phyloP scores from a whole-genome alignment of 306 rosid genomes.

The Rubus parviflorus region DNA sequence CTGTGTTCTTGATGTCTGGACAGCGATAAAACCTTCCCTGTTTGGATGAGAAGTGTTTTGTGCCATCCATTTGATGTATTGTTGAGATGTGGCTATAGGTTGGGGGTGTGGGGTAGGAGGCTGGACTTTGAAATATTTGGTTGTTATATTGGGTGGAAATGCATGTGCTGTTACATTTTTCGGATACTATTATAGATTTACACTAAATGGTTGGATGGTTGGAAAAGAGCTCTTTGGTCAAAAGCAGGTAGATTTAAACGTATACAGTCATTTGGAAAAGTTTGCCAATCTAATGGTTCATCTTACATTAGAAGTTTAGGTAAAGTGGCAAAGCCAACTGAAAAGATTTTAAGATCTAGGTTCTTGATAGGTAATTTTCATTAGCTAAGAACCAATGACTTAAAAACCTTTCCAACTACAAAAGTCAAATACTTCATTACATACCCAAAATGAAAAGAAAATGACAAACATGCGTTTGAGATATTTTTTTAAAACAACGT shows the following conservation, averaged over 20 bases:
- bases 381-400: not conserved
- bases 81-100: not conserved
- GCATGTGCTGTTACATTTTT: not conserved
- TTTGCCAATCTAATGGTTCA: not conserved
- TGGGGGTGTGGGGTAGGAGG: not conserved
- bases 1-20: too few species aligned
- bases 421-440: not conserved
- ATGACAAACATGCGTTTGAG: not conserved
- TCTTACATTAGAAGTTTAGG: not conserved
- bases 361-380: not conserved
- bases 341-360: not conserved
- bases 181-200: not conserved
- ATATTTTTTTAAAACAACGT: too few species aligned
- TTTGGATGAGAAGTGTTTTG: not conserved
- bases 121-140: not conserved
- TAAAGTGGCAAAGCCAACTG: not conserved
- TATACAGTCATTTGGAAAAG: not conserved
- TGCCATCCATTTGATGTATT: not conserved
- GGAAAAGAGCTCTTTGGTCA: not conserved
- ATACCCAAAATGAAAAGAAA: not conserved
- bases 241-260: not conserved
- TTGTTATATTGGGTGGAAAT: not conserved
- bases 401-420: not conserved
- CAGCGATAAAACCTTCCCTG: too few species aligned
- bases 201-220: not conserved